Evolutionary conservation across 2,329 filamentous ascomycete species (phyloP).

Genomic region (Orbilia javanica): DNA sequence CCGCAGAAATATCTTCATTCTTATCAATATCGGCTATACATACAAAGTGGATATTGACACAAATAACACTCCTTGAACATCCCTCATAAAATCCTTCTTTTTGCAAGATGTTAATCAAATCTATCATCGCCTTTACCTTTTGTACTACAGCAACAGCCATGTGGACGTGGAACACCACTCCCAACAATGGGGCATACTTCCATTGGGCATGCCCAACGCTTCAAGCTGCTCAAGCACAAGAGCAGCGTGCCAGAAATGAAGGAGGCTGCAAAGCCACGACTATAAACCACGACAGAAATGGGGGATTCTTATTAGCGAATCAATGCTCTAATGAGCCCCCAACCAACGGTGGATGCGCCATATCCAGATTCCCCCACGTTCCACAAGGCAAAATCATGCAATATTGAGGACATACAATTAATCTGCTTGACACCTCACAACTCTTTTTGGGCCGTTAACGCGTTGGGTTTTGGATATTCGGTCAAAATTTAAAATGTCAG

Average conservation of each 20-base stretch:
- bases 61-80: background rate
- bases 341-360: background rate
- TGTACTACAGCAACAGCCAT: background rate
- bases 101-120: background rate
- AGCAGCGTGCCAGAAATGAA: background rate
- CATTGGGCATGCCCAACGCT: background rate
- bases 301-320: background rate
- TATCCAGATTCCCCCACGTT: background rate
- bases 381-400: background rate
- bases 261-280: background rate
- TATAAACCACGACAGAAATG: background rate
- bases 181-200: background rate
- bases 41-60: background rate
- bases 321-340: background rate
- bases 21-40: background rate
- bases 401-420: background rate
- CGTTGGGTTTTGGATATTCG: background rate
- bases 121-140: background rate
- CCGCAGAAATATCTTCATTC: background rate
- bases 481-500: no score
- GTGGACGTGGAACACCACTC: background rate
- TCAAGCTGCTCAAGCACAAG: background rate
- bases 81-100: background rate
- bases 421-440: background rate
- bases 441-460: background rate